Base-by-base conservation (phyloP, 305 asterid genomes). In the Petunia hybrid region DNA sequence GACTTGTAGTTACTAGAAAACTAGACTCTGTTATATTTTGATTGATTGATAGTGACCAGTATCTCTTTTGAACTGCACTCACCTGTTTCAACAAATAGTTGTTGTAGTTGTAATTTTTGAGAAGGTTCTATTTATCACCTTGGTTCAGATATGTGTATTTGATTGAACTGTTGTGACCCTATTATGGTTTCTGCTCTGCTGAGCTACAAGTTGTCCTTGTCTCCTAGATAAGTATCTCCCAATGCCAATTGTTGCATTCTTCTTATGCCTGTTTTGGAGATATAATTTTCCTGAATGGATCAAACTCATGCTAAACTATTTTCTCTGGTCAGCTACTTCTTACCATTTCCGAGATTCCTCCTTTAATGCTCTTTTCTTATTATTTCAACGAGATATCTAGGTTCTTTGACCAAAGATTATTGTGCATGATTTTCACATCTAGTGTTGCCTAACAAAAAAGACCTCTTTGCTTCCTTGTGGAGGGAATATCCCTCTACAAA, bases 161-260 rank as follows among this genome's bases (percentile, higher is more conserved):
- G 76, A 69, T 8, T 45, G 4, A 43, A 69, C 45, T 13, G 9
- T 22, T 69, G 16, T 14, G 40, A 4, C 5, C 31, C 35, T 13
- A 56, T 22, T 14, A 69, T 38, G 39, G 8, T 36, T 22, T 45
- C 57, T 69, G 6, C 41, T 16, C 41, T 16, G 76, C 36, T 43
- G 31, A 69, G 43, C 35, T 65, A 69, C 40, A 43, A 4, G 16
- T 45, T 48, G 45, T 69, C 59, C 22, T 43, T 40, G 43, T 69
- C 45, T 22, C 59, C 76, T 69, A 45, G 43, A 69, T 43, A 69
- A 53, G 4, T 10, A 7, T 69, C 41, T 69, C 53, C 76, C 9
- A 69, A 45, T 69, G 76, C 38, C 39, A 69, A 57, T 69, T 43
- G 76, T 22, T 69, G 59, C 59, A 16, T 43, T 69, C 76, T 69